Evolutionary conservation across 345 rosid species (phyloP), one percentile per base, ranked within the genome.

Genomic region (Eutrema heterophyllum): DNA sequence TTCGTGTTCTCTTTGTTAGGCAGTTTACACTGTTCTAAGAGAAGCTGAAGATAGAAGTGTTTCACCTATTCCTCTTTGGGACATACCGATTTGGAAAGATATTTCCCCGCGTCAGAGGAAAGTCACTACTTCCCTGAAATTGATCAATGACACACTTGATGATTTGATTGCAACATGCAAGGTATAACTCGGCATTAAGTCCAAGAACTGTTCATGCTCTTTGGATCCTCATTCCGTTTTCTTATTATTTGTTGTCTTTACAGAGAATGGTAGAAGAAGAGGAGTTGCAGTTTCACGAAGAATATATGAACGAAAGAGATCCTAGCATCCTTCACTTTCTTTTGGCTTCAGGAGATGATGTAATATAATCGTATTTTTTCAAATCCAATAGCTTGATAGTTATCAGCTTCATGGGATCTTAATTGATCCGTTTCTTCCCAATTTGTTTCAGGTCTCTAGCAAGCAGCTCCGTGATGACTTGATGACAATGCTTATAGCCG

Each of bases 401-500:
- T 58, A 24, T 33, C 51, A 40, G 65, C 61, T 52, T 13, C 27
- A 73, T 72, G 9, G 43, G 57, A 11, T 43, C 52, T 61, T 33
- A 55, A 32, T 40, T 64, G 33, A 46, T 49, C 27, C 60, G 51
- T 36, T 67, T 52, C 64, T 50, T 74, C 68, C 7, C 53, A 32
- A 71, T 44, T 14, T 63, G 68, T 81, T 83, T 68, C 62, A 94
- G 98, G 96, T 94, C 64, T 88, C 95, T 41, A 91, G 96, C 80
- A 91, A 91, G 81, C 98, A 94, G 79, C 98, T 94, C 29, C 90
- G 97, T 41, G 98, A 94, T 81, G 98, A 94, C 77, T 81, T 94
- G 81, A 94, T 94, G 98, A 94, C 98, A 33, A 66, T 94, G 96
- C 98, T 94, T 78, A 94, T 94, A 75, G 98, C 98, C 16, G 98